phyloP scores from a whole-genome alignment of 352 stramenopile genomes.

The Phytopythium sindhum region DNA sequence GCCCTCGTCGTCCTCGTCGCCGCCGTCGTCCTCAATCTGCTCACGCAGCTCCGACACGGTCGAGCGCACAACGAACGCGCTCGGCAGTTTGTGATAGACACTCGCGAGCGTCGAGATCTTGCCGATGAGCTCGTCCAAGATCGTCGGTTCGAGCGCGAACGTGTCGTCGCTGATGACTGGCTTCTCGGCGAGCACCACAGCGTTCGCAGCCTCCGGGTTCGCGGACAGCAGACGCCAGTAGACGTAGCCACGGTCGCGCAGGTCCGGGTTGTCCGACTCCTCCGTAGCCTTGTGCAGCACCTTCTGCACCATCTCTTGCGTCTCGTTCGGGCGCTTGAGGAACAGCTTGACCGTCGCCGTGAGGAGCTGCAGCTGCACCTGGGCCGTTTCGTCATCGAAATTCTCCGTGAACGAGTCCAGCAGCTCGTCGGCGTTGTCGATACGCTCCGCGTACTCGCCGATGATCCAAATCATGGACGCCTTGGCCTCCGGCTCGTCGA shows the following conservation, averaged over 20 bases:
- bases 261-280: conserved; percentile 98
- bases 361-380: conserved; percentile 97
- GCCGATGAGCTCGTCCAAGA: conserved; percentile 95
- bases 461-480: conserved; percentile 99
- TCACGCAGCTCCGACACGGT: conserved; percentile 74
- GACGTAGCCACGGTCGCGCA: conserved; percentile 98
- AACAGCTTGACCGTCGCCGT: conserved; percentile 99
- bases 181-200: conserved; percentile 98
- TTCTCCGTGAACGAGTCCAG: conserved; percentile 98
- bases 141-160: conserved; percentile 91
- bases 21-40: conserved; percentile 55
- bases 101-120: conserved; percentile 97
- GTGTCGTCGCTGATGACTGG: conserved; percentile 99
- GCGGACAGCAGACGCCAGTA: conserved; percentile 99
- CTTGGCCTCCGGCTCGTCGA: conserved; percentile 99
- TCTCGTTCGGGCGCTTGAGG: conserved; percentile 93
- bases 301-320: conserved; percentile 96
- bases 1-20: conserved; percentile 58
- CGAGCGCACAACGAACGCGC: conserved; percentile 80
- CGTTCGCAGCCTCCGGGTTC: conserved; percentile 97
- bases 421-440: conserved; percentile 99
- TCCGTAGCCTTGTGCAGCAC: conserved; percentile 98
- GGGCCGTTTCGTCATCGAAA: conserved; percentile 96
- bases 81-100: conserved; percentile 97
- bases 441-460: conserved; percentile 98